Percentiles rank a stretch among this genome's conserved stretches.
Conservation (phyloP, 768 basidiomycete species). For the Tricholoma sp. region DNA sequence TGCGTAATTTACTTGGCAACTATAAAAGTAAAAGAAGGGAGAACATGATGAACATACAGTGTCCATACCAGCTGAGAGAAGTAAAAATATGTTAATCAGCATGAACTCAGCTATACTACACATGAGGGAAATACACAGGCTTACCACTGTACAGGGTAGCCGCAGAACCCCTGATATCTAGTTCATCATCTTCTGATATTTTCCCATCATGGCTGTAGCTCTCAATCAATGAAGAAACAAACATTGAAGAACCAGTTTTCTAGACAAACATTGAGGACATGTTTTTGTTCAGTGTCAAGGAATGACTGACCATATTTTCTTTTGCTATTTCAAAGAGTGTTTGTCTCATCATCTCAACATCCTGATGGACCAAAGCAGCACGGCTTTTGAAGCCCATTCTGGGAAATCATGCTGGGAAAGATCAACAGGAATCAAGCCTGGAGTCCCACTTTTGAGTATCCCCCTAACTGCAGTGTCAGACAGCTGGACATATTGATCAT, state of each 20-base stretch:
- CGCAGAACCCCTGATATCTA: background rate
- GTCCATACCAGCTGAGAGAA: no score
- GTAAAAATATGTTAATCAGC: no score
- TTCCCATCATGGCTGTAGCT: background rate
- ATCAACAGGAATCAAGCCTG: background rate
- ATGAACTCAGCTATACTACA: background rate
- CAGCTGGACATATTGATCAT: background rate
- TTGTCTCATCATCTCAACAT: background rate
- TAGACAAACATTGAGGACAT: background rate
- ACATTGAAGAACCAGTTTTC: background rate
- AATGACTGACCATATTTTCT: background rate
- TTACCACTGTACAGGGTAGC: background rate
- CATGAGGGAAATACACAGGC: background rate
- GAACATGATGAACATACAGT: no score
- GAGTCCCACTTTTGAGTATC: background rate
- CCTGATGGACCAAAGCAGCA: background rate
- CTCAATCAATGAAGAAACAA: background rate
- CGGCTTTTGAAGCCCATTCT: background rate
- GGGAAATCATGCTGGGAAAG: background rate
- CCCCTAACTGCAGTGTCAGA: background rate
- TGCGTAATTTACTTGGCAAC: background rate
- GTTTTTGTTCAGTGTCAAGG: background rate
- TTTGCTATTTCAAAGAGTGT: background rate
- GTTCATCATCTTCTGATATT: background rate
- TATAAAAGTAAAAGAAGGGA: no score